Evolutionary conservation across 768 basidiomycete species (phyloP), one percentile per base, ranked within the genome.

Genomic region (Ramaria sp.): DNA sequence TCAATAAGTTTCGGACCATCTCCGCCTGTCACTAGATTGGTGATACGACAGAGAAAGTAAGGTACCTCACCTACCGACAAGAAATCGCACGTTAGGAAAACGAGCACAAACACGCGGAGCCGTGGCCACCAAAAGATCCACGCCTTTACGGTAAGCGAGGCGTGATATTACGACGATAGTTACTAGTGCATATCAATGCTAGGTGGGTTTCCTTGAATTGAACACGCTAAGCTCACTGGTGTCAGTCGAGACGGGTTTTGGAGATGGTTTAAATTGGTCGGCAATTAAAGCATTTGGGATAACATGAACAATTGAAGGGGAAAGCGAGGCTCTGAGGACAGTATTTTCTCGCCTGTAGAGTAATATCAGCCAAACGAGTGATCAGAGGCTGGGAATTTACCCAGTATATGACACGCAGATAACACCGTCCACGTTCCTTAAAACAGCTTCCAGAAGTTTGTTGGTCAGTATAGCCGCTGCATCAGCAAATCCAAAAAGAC

Each of bases 401-500:
- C 95, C 92, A 0, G 94, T 97, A 70, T 98, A 88, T 7, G 92
- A 95, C 49, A 98, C 96, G 63, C 93, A 97, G 24, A 98, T 93
- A 1, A 89, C 91, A 0, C 86, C 91, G 63, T 98, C 95, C 0
- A 94, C 90, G 66, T 95, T 93, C 59, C 84, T 80, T 65, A 99
- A 72, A 1, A 88, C 85, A 4, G 81, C 92, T 11, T 82, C 87
- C 41, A 98, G 74, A 34, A 99, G 78, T 68, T 99, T 99, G 73
- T 99, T 99, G 5, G 96, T 97, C 61, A 97, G 74, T 41, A 99
- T 95, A 62, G 94, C 93, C 1, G 93, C 94, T 15, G 96, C 94
- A 65, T 97, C 94, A 33, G 91, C 94, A 65, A 99, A 93, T 1
- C 93, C 95, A 63, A 98, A 98, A 27, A 99, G 70, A 64, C 89